Evolutionary conservation across 805 yeast genomes (phyloP).

Genomic region (Kodamaea fukazawae): DNA sequence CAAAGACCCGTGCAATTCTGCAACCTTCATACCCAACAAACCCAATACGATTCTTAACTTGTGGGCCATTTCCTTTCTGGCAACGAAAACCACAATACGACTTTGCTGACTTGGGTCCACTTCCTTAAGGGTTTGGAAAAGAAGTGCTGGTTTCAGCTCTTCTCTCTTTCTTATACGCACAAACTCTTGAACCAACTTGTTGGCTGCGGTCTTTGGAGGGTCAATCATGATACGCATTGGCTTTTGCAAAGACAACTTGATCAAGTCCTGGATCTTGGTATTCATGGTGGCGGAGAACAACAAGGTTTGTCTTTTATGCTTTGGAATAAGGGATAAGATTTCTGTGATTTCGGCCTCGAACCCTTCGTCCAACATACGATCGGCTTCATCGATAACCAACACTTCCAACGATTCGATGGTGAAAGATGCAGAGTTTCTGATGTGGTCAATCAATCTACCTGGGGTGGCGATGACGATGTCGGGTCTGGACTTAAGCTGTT

Average conservation of each 20-base stretch:
- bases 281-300: constrained; percentile 98
- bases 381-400: constrained; percentile 95
- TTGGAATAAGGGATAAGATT: constrained; percentile 80
- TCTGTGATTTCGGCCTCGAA: constrained; percentile 94
- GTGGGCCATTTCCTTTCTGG: constrained; percentile 90
- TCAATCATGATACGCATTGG: constrained; percentile 96
- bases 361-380: constrained; percentile 98
- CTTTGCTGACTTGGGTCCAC: constrained; percentile 61
- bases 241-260: constrained; percentile 79
- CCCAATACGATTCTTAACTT: constrained; percentile 74
- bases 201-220: constrained; percentile 93
- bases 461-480: constrained; percentile 98
- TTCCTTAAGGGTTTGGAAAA: constrained; percentile 66
- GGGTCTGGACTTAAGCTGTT: constrained; percentile 86
- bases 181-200: constrained; percentile 89
- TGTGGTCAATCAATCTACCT: constrained; percentile 96
- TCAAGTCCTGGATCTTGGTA: constrained; percentile 81
- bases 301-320: constrained; percentile 84
- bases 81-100: constrained; percentile 85
- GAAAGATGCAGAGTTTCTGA: constrained; percentile 91
- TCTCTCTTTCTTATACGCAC: constrained; percentile 93
- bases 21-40: constrained; percentile 69
- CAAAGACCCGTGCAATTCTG: constrained; percentile 80
- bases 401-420: constrained; percentile 89
- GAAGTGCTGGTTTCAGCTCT: constrained; percentile 73